These are phyloP conservation scores for Hordeum marinum DNA, from an alignment of 176 grass and related monocot genomes.

Conservation along the genomic window DNA sequence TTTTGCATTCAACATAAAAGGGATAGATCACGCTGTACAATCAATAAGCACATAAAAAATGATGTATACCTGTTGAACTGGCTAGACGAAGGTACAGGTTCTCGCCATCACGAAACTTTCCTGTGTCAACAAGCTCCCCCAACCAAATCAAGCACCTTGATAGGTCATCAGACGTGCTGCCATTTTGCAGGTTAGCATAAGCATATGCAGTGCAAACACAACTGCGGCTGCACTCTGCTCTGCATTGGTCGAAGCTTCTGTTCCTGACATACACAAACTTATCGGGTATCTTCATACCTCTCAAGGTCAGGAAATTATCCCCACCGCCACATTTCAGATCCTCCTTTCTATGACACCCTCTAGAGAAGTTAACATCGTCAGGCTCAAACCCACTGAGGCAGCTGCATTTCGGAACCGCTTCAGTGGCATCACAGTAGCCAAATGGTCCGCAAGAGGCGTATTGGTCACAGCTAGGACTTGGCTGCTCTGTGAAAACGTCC, in stretches of 20 bases:
- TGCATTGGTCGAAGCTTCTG: constrained; percentile 17
- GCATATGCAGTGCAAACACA: constrained; percentile 58
- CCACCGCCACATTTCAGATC: neutral
- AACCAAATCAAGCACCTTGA: constrained; percentile 61
- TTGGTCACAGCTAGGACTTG: neutral
- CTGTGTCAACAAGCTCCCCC: constrained; percentile 38
- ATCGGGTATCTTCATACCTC: constrained; percentile 4
- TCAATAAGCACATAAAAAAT: neutral
- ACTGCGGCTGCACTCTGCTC: constrained; percentile 28
- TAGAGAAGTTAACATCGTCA: constrained; percentile 10
- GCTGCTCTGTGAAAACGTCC: neutral
- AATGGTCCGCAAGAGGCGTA: constrained; percentile 24
- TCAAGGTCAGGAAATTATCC: neutral
- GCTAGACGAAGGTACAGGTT: neutral
- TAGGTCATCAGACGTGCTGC: neutral
- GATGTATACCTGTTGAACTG: neutral
- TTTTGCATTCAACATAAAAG: neutral
- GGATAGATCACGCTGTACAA: neutral
- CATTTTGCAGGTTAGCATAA: constrained; percentile 1
- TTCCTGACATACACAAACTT: constrained; percentile 17
- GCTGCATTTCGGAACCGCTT: constrained; percentile 10
- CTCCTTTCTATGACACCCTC: constrained; percentile 40
- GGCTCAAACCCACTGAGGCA: constrained; percentile 50
- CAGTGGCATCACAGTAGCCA: constrained; percentile 20
- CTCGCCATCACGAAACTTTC: constrained; percentile 15